These are phyloP conservation scores for Mucor indicus DNA, from an alignment of 371 early-diverging fungal species.

Conservation along the genomic window DNA sequence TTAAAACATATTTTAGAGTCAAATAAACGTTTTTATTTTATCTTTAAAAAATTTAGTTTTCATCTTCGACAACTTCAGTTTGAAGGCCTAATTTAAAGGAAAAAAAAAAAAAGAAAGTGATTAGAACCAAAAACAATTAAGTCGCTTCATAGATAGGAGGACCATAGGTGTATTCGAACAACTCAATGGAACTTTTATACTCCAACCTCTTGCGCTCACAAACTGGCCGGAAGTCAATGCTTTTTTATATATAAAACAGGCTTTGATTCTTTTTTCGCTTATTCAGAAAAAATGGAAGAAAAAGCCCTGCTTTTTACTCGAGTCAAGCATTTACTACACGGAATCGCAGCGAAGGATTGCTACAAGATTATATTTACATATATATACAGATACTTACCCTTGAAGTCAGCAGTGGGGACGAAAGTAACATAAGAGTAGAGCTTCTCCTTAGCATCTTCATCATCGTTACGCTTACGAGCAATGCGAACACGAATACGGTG, in stretches of 20 bases:
- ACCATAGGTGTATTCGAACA: conserved; percentile 1
- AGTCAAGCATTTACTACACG: conserved; percentile 1
- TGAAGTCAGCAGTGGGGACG: conserved; percentile 85
- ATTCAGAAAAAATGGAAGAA: background rate
- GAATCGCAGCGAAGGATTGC: conserved; percentile 7
- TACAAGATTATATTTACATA: too few relatives aligned
- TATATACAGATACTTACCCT: too few relatives aligned
- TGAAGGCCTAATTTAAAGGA: conserved; percentile 18
- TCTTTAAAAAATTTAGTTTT: conserved; percentile 4
- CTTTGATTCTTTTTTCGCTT: background rate
- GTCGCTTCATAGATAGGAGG: conserved; percentile 30
- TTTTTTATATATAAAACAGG: too few relatives aligned
- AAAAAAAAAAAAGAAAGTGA: background rate
- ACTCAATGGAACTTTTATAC: conserved; percentile 20
- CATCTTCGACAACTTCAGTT: conserved; percentile 25
- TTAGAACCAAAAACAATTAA: too few relatives aligned
- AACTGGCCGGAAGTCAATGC: conserved; percentile 17
- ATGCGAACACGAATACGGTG: conserved; percentile 93
- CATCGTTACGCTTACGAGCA: conserved; percentile 91
- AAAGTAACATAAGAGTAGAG: conserved; percentile 86
- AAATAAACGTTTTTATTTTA: too few relatives aligned
- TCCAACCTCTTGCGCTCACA: conserved; percentile 29
- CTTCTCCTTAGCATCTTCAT: conserved; percentile 92
- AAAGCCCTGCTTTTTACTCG: background rate
- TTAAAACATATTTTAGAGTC: too few relatives aligned